Evolutionary conservation across 2,329 filamentous ascomycete species (phyloP).

Genomic region (Fusarium camptoceras): DNA sequence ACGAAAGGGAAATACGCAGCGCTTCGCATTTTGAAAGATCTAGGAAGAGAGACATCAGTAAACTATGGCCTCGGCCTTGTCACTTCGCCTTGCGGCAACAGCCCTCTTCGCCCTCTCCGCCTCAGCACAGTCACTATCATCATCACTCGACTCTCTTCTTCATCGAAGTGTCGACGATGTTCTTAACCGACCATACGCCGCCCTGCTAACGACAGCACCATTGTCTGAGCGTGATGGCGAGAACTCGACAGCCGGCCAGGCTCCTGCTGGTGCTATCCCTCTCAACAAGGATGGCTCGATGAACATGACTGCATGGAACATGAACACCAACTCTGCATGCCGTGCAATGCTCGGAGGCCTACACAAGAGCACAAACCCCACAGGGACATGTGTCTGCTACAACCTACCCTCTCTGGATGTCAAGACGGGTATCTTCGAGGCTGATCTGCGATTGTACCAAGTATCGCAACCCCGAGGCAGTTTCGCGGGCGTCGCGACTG

Average conservation of each 20-base stretch:
- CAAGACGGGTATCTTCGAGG: conserved; percentile 76
- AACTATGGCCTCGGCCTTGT: conserved; percentile 40
- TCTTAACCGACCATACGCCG: conserved; percentile 47
- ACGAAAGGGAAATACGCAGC: conserved; percentile 3
- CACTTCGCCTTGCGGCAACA: conserved; percentile 34
- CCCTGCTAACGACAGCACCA: conserved; percentile 30
- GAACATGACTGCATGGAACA: conserved; percentile 69
- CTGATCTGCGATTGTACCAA: conserved; percentile 80
- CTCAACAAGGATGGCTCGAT: conserved; percentile 59
- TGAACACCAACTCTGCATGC: conserved; percentile 69
- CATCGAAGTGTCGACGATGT: conserved; percentile 49
- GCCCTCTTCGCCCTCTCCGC: conserved; percentile 37
- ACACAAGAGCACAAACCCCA: conserved; percentile 73
- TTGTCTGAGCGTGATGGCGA: conserved; percentile 30
- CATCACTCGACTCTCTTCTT: conserved; percentile 25
- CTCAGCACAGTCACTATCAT: conserved; percentile 27
- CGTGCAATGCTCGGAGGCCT: conserved; percentile 65
- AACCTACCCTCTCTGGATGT: conserved; percentile 80
- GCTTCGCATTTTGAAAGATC: conserved; percentile 3
- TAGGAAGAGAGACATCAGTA: conserved; percentile 3
- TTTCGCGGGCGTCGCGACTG: conserved; percentile 63
- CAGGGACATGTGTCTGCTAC: conserved; percentile 84
- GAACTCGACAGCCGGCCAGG: conserved; percentile 30
- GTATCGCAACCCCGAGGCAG: conserved; percentile 68
- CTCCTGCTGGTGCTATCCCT: conserved; percentile 45